Evolutionary conservation across 345 rosid species (phyloP), one percentile per base, ranked within the genome.

Genomic region (Aquilaria sinensis): DNA sequence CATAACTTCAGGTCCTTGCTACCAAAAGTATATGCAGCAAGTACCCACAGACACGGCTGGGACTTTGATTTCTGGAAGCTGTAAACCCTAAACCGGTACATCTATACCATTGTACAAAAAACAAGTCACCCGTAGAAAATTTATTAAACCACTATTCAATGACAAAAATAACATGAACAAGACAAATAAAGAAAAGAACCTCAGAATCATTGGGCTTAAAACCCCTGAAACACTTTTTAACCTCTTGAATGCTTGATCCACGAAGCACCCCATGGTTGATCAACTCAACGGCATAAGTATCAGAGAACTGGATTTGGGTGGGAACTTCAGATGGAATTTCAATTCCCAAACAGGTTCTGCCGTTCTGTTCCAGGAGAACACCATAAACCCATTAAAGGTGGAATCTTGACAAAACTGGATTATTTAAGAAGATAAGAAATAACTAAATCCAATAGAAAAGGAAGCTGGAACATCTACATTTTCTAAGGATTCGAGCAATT

Each of bases 251-350:
- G 23, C 69, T 60, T 12, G 66, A 62, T 71, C 75, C 77, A 70
- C 61, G 85, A 62, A 78, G 61, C 31, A 64, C 56, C 49, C 83
- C 86, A 32, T 73, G 57, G 61, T 66, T 67, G 13, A 51, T 60
- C 46, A 84, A 72, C 82, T 89, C 97, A 53, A 81, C 88, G 54
- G 86, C 87, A 76, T 93, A 93, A 33, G 80, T 65, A 69, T 90
- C 93, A 65, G 81, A 75, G 71, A 89, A 77, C 12, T 64, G 74
- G 60, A 88, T 77, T 70, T 70, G 77, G 9, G 64, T 69, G 47
- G 79, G 62, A 34, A 67, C 50, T 47, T 70, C 68, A 49, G 78
- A 78, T 29, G 23, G 54, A 70, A 64, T 56, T 73, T 67, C 75
- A 60, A 81, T 67, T 70, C 92, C 86, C 65, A 78, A 75, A 73